Evolutionary conservation across 2,329 filamentous ascomycete genomes (phyloP), one percentile per base, ranked within the genome.

Genomic region (Trichothecium sympodiale): DNA sequence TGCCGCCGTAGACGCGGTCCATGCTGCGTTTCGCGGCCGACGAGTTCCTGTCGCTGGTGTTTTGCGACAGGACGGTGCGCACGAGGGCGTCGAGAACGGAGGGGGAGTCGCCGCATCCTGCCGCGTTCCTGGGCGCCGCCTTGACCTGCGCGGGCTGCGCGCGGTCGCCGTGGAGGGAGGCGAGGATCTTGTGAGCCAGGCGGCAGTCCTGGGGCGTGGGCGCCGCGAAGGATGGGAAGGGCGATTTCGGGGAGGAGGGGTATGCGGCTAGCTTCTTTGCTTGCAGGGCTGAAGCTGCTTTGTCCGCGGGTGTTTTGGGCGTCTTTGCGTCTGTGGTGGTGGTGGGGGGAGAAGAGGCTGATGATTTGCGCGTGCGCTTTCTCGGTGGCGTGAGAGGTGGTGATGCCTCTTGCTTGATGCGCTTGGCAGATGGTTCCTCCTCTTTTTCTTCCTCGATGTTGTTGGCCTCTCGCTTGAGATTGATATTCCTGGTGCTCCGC

Each of bases 121-220:
- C 76, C 12, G 78, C 67, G 9, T 71, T 68, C 4, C 76, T 57
- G 0, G 82, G 78, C 14, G 73, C 67, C n/a, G 34, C 31, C 4
- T 77, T 72, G 3, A 83, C 65, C 1, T 64, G 65, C 8, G 70
- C 64, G 0, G 83, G 83, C 0, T 74, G 69, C 29, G 59, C 54
- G 17, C 80, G 68, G 36, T 71, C 65, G 9, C 83, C 83, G 50
- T 89, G 83, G 0, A 78, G 56, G 6, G 61, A 61, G 2, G 74
- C 66, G 0, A 91, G 70, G 17, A 87, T 67, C 4, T 61, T 57
- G 41, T 77, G 74, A n/a, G 85, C 80, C 38, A 77, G 67, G 41
- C 71, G 63, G 54, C 82, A 86, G 50, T 87, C 80, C 20, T 71
- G 67, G 0, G 70, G 53, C 0, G 79, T 84, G 0, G 83, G 83